These are phyloP conservation scores for Triglochin maritima DNA, from an alignment of 106 monocot species.

Conservation along the genomic window DNA sequence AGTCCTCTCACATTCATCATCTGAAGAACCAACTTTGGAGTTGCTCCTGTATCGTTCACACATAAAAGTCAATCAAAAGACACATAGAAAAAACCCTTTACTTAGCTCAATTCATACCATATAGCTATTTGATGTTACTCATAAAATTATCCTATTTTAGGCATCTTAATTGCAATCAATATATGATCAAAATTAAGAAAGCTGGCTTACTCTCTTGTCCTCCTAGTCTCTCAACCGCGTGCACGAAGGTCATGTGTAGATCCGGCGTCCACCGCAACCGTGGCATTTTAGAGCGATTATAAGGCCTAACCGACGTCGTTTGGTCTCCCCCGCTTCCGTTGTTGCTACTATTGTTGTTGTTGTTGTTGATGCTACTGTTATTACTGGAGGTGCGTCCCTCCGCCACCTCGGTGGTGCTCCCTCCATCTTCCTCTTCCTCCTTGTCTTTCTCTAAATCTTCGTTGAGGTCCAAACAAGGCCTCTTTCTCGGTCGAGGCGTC, in stretches of 20 bases:
- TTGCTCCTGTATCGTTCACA: conserved; percentile 50
- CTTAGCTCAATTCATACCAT: no score
- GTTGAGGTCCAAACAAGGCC: conserved; percentile 47
- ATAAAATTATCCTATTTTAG: no score
- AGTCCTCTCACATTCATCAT: conserved; percentile 98
- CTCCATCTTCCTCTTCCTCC: conserved; percentile 21
- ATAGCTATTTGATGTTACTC: no score
- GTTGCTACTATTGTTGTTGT: conserved; percentile 5
- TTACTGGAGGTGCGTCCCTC: conserved; percentile 13
- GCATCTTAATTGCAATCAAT: no score
- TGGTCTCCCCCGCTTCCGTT: conserved; percentile 14
- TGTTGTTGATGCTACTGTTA: conserved; percentile 21
- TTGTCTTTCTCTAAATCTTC: conserved; percentile 18
- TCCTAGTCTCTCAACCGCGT: conserved; percentile 57
- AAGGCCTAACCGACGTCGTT: conserved; percentile 32
- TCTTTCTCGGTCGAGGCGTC: not conserved
- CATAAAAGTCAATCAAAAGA: not conserved
- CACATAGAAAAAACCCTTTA: no score
- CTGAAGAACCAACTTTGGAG: conserved; percentile 96
- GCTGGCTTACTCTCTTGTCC: conserved; percentile 59
- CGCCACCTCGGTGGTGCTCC: conserved; percentile 30
- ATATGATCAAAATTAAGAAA: not conserved
- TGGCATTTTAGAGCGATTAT: conserved; percentile 52
- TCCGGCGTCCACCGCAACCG: conserved; percentile 71
- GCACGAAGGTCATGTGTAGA: conserved; percentile 57